phyloP scores from a whole-genome alignment of 2,329 filamentous ascomycete species.

The Cephalotrichum gorgonifer region DNA sequence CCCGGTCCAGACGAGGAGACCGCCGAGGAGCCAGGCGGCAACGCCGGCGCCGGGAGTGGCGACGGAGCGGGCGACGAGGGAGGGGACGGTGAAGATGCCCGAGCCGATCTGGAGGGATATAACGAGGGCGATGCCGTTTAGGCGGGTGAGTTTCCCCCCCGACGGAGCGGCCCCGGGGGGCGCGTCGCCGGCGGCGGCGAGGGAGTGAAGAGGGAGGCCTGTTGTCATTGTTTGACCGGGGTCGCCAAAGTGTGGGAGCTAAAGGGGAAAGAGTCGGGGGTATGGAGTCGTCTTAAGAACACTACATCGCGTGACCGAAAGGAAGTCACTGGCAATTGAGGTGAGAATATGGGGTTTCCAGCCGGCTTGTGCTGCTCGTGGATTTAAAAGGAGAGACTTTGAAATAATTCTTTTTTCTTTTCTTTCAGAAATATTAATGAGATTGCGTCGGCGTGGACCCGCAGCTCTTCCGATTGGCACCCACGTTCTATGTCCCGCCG shows the following conservation, averaged over 20 bases:
- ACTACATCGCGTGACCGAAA: neutral
- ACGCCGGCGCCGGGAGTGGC: conserved; percentile 84
- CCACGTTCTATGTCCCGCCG: too few species aligned
- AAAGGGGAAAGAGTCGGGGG: neutral
- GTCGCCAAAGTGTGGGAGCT: too few species aligned
- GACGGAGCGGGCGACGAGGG: conserved; percentile 82
- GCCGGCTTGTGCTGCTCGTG: too few species aligned
- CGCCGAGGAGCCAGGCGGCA: conserved; percentile 84
- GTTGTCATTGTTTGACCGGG: neutral
- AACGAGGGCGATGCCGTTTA: conserved; percentile 87
- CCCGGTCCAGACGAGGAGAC: conserved; percentile 91
- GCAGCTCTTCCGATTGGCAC: too few species aligned
- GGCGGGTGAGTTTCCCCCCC: conserved; percentile 69
- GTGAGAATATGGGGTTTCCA: too few species aligned
- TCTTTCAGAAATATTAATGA: too few species aligned
- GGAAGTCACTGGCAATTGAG: neutral
- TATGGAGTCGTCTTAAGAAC: neutral
- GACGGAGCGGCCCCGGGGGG: neutral
- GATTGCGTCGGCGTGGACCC: too few species aligned
- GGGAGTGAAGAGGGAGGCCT: neutral
- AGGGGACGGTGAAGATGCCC: conserved; percentile 90
- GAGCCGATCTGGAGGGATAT: conserved; percentile 92
- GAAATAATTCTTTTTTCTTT: too few species aligned
- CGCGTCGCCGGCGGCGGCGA: neutral
- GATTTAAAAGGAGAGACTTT: too few species aligned